Evolutionary conservation across 2,329 filamentous ascomycete species (phyloP).

Genomic region (Rhinocladiella similis): DNA sequence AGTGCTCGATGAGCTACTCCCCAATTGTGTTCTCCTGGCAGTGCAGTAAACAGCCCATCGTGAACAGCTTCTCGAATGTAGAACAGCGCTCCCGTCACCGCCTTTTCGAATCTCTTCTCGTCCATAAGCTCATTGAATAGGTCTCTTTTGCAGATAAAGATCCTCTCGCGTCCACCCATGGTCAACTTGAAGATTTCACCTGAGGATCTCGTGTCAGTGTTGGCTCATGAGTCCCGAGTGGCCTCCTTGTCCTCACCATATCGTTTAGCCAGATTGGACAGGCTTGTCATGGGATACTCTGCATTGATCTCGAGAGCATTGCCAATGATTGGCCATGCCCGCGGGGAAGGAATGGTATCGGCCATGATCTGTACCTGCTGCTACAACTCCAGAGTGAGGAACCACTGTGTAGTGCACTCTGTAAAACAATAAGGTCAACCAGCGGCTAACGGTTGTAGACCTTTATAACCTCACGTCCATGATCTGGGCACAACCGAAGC

Average conservation of each 20-base stretch:
- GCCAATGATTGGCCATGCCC: slow-evolving; percentile 51
- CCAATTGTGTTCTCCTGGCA: slow-evolving; percentile 58
- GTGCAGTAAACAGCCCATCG: slow-evolving; percentile 67
- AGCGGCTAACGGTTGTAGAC: too few relatives aligned
- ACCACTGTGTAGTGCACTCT: too few relatives aligned
- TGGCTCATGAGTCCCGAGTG: background rate
- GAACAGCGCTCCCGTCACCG: slow-evolving; percentile 49
- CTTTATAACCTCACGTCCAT: too few relatives aligned
- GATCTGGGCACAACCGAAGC: too few relatives aligned
- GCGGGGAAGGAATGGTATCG: slow-evolving; percentile 52
- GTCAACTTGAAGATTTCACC: slow-evolving; percentile 61
- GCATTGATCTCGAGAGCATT: slow-evolving; percentile 53
- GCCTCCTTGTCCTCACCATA: slow-evolving; percentile 39
- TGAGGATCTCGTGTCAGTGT: slow-evolving; percentile 29
- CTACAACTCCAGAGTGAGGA: too few relatives aligned
- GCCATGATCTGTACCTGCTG: slow-evolving; percentile 35
- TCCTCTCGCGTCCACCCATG: slow-evolving; percentile 47
- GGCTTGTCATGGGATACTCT: slow-evolving; percentile 51
- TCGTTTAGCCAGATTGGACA: slow-evolving; percentile 50
- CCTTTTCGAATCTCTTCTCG: slow-evolving; percentile 65
- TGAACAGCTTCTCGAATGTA: slow-evolving; percentile 61
- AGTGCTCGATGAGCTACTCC: slow-evolving; percentile 57
- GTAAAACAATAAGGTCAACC: too few relatives aligned
- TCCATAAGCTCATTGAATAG: slow-evolving; percentile 65
- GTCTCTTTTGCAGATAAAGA: slow-evolving; percentile 55